phyloP scores from a whole-genome alignment of 495 filamentous ascomycete species.

The Wilcoxina mikolae region DNA sequence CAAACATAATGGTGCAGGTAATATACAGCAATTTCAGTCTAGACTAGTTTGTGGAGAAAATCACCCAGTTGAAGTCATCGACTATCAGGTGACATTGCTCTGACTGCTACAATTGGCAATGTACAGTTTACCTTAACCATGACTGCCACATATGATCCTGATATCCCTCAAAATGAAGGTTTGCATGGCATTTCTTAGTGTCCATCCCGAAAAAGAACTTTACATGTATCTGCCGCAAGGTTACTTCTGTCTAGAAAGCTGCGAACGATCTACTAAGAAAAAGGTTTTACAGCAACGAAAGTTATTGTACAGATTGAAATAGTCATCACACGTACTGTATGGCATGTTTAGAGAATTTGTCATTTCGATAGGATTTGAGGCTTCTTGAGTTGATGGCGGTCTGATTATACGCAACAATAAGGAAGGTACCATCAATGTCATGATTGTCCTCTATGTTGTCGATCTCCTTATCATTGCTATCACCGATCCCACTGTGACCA shows the following conservation, averaged over 20 bases:
- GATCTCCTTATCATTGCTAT: not conserved
- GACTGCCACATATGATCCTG: not conserved
- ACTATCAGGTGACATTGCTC: conserved; percentile 1
- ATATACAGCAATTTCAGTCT: not conserved
- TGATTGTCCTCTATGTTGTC: not conserved
- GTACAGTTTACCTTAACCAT: not conserved
- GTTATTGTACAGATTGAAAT: not conserved
- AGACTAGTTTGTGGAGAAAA: not conserved
- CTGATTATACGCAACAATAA: not conserved
- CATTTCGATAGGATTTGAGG: not conserved
- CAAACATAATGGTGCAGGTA: not conserved
- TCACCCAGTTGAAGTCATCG: not conserved
- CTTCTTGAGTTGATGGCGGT: not conserved
- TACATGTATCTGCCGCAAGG: not conserved
- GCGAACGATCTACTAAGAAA: not conserved
- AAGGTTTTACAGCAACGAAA: no score
- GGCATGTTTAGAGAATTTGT: not conserved
- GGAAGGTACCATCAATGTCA: not conserved
- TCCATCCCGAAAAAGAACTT: not conserved
- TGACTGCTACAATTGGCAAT: not conserved
- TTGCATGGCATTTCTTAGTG: not conserved
- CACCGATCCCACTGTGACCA: not conserved
- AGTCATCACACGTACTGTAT: not conserved
- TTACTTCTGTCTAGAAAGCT: not conserved
- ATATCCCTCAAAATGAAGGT: conserved; percentile 3